Evolutionary conservation across 345 rosid species (phyloP).

Genomic region (Cardamine occulta): DNA sequence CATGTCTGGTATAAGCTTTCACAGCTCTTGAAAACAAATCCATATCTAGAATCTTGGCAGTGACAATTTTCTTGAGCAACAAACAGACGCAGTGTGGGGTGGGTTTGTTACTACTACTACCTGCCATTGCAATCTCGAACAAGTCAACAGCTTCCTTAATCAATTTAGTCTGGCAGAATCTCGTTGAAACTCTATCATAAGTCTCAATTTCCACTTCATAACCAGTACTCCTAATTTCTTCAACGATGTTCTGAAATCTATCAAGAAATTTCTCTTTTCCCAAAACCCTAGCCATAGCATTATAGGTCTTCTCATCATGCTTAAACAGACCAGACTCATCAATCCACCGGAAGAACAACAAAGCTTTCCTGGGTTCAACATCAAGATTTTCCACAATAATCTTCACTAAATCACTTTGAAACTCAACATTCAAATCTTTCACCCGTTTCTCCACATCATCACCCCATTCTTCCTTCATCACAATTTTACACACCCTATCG

Average conservation of each 20-base stretch:
- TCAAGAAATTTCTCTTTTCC: conserved; percentile 81
- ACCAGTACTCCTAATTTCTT: conserved; percentile 68
- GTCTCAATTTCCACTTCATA: conserved; percentile 74
- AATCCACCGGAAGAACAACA: conserved; percentile 82
- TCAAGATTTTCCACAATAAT: conserved; percentile 66
- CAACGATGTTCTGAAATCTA: conserved; percentile 73
- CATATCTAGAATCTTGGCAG: conserved; percentile 62
- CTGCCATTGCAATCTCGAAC: conserved; percentile 74
- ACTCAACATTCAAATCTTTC: conserved; percentile 52
- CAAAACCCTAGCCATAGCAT: conserved; percentile 71
- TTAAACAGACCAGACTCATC: conserved; percentile 64
- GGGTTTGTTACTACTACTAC: conserved; percentile 57
- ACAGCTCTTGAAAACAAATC: conserved; percentile 70
- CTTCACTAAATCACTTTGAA: conserved; percentile 62
- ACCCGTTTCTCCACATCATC: conserved; percentile 65
- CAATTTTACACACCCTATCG: conserved; percentile 60
- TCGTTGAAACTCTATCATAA: conserved; percentile 52
- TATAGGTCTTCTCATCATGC: conserved; percentile 66
- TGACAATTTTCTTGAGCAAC: conserved; percentile 71
- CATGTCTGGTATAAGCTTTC: conserved; percentile 53
- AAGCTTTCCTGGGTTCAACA: conserved; percentile 71
- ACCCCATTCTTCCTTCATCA: conserved; percentile 72
- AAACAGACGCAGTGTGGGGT: conserved; percentile 52
- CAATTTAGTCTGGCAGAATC: conserved; percentile 70
- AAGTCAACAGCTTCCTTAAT: conserved; percentile 72